Evolutionary conservation across 495 filamentous ascomycete genomes (phyloP).

Genomic region (Delitschia confertaspora): DNA sequence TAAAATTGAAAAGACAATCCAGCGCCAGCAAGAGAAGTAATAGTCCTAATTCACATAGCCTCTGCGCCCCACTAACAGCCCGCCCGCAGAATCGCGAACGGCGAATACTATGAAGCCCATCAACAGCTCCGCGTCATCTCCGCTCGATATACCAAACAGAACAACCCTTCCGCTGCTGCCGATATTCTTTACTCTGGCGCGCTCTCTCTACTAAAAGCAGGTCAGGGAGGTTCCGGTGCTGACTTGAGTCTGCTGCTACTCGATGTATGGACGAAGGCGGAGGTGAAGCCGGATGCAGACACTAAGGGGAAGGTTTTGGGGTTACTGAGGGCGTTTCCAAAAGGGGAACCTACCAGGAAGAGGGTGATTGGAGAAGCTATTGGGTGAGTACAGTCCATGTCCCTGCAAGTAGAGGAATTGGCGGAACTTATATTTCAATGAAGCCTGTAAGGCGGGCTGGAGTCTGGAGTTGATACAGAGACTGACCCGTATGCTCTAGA

Average conservation of each 20-base stretch:
- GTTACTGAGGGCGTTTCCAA: slow-evolving; percentile 67
- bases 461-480: neutral
- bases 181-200: slow-evolving; percentile 81
- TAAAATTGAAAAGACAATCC: slow-evolving; percentile 66
- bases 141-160: slow-evolving; percentile 77
- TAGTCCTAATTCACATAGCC: slow-evolving; percentile 3
- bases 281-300: slow-evolving; percentile 58
- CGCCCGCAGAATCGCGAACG: slow-evolving; percentile 67
- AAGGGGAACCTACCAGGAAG: slow-evolving; percentile 82
- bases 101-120: slow-evolving; percentile 93
- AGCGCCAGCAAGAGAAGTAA: slow-evolving; percentile 61
- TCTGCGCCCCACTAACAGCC: slow-evolving; percentile 12
- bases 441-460: too few species aligned
- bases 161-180: slow-evolving; percentile 73
- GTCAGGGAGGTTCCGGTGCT: slow-evolving; percentile 84
- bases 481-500: slow-evolving; percentile 39
- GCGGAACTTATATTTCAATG: too few species aligned
- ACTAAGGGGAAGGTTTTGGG: slow-evolving; percentile 55
- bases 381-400: slow-evolving; percentile 42
- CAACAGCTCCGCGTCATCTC: slow-evolving; percentile 94
- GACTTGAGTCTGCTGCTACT: slow-evolving; percentile 79
- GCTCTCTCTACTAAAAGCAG: slow-evolving; percentile 72
- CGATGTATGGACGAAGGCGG: slow-evolving; percentile 79
- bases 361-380: slow-evolving; percentile 83
- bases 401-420: neutral